Evolutionary conservation across 805 yeast genomes (phyloP).

Genomic region (Barnettozyma sucrosica): DNA sequence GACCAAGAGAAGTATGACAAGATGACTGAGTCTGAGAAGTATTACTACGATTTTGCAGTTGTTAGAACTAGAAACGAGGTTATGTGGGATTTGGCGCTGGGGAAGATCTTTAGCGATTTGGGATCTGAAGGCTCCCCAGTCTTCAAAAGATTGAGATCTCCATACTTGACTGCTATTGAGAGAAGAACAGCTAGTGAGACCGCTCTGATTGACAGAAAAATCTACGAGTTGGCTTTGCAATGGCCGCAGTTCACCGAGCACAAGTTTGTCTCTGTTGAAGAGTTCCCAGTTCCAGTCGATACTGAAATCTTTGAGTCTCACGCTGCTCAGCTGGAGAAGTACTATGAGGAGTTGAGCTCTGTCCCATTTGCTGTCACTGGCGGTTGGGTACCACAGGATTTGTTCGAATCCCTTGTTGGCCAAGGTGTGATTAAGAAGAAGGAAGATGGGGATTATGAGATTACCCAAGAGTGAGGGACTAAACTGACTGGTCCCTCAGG

Average conservation of each 20-base stretch:
- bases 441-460: constrained; percentile 49
- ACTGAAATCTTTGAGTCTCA: constrained; percentile 56
- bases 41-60: constrained; percentile 80
- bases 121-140: constrained; percentile 81
- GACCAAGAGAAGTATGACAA: constrained; percentile 68
- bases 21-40: constrained; percentile 66
- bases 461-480: constrained; percentile 15
- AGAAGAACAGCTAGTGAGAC: constrained; percentile 51
- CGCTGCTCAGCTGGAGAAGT: constrained; percentile 51
- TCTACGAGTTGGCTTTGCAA: constrained; percentile 58
- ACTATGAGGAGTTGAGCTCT: constrained; percentile 61
- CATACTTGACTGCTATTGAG: constrained; percentile 57
- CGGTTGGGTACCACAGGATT: constrained; percentile 95
- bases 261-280: constrained; percentile 43
- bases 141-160: constrained; percentile 61
- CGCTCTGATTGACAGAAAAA: constrained; percentile 58
- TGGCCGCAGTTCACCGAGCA: constrained; percentile 64
- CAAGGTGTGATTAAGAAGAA: constrained; percentile 63
- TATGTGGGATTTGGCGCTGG: constrained; percentile 76
- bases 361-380: constrained; percentile 85
- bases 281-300: constrained; percentile 57
- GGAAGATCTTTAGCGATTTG: constrained; percentile 58
- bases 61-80: constrained; percentile 88
- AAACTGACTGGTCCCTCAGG: background rate
- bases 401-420: constrained; percentile 66